These are phyloP conservation scores for Fusarium nematophilum DNA, from an alignment of 2,329 filamentous ascomycete species.

Conservation along the genomic window DNA sequence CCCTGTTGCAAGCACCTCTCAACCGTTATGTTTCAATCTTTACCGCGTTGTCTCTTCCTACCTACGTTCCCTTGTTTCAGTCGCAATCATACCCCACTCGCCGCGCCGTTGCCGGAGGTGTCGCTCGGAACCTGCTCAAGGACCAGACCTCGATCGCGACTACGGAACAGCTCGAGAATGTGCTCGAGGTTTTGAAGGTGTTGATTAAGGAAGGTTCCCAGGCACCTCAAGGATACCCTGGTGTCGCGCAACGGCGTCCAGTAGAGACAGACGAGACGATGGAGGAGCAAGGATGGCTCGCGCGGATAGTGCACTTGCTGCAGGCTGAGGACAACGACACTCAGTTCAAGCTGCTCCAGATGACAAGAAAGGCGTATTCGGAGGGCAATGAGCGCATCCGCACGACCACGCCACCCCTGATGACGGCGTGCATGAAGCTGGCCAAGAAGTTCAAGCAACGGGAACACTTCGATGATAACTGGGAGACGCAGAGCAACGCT, in stretches of 20 bases:
- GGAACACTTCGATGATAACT: constrained; percentile 81
- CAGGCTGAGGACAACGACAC: constrained; percentile 88
- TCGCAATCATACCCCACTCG: constrained; percentile 93
- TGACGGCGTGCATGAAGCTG: constrained; percentile 90
- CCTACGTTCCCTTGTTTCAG: constrained; percentile 89
- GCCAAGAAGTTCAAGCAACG: constrained; percentile 88
- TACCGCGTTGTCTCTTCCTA: constrained; percentile 92
- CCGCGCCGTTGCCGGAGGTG: constrained; percentile 88
- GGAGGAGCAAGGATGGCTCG: constrained; percentile 97
- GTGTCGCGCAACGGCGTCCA: constrained; percentile 78
- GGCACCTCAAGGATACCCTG: constrained; percentile 84
- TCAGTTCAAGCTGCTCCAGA: constrained; percentile 93
- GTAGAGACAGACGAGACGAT: constrained; percentile 95
- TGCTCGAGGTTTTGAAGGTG: constrained; percentile 88
- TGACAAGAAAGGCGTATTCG: constrained; percentile 84
- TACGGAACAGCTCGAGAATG: constrained; percentile 83
- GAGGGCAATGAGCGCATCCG: constrained; percentile 96
- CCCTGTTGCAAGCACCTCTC: constrained; percentile 89
- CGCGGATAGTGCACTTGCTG: constrained; percentile 89
- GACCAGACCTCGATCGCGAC: constrained; percentile 85
- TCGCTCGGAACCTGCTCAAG: constrained; percentile 83
- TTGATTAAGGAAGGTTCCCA: constrained; percentile 94
- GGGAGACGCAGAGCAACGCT: constrained; percentile 74
- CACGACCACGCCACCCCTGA: constrained; percentile 91
- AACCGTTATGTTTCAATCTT: constrained; percentile 93